Base-by-base conservation (phyloP, 1,284 basidiomycete species). In the Apiotrichum montevideense region DNA sequence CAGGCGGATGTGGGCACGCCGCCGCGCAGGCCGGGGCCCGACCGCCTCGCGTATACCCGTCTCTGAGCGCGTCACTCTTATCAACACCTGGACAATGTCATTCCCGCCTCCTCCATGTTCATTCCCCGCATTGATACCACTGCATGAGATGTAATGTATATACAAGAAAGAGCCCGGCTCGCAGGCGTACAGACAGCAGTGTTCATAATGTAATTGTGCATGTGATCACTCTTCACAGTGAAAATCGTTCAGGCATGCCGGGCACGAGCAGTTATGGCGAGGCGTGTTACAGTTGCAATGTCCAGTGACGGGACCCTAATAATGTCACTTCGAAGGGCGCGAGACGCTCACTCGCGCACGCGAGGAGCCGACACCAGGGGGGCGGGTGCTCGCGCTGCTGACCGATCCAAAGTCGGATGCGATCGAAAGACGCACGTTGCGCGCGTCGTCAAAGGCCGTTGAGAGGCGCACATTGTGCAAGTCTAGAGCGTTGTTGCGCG, bases 371-470 rank as follows among this genome's bases (percentile, higher is more conserved):
- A 46, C 45, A 1, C 52, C 52, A 5, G 52, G 44, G 29, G 52
- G 52, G 15, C 52, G 52, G 11, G 41, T 13, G 6, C 11, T 42
- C 14, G 2, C 21, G 7, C 35, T 49, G 7, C 10, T 35, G 33
- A 43, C 9, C 3, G 50, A 43, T 21, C 21, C 21, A 21, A 51
- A 51, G 11, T 51, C 50, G 14, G 15, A 29, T 14, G 9, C 35
- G 15, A 40, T 4, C 4, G 35, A 39, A 21, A 39, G 35, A 14
- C 47, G 47, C 35, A 13, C 15, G 15, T 29, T 49, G 37, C 21
- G 33, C 14, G 52, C 55, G 6, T 35, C 33, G 42, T 60, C 58
- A 21, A 60, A 60, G 8, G 58, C 52, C 3, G 55, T 42, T 2
- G 51, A 43, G 11, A 60, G 45, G 14, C 52, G 55, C n/a, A 50